phyloP scores from a whole-genome alignment of 116 monocot species.

The Phalaenopsis hybrid region DNA sequence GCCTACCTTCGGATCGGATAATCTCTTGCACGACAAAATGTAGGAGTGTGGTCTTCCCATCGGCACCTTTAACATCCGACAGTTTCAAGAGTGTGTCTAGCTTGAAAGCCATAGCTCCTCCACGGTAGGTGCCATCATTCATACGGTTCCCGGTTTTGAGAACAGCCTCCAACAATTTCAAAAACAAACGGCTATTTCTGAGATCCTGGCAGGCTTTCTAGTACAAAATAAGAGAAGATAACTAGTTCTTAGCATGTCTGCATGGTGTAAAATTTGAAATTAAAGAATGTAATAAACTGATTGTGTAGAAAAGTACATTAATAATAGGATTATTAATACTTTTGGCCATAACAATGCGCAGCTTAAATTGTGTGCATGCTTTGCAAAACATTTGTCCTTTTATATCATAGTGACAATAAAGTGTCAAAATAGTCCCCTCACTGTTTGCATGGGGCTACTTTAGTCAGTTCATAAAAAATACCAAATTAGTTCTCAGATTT shows the following conservation, averaged over 20 bases:
- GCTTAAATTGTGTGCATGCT: neutral
- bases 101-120: slow-evolving; percentile 56
- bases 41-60: slow-evolving; percentile 58
- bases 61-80: slow-evolving; percentile 45
- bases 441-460: too few relatives aligned
- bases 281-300: neutral
- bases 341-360: neutral
- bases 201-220: slow-evolving; percentile 63
- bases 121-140: slow-evolving; percentile 61
- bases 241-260: neutral
- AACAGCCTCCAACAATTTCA: slow-evolving; percentile 61
- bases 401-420: neutral
- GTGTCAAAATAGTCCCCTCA: too few relatives aligned
- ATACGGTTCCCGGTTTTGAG: slow-evolving; percentile 65
- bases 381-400: neutral
- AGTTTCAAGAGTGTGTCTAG: slow-evolving; percentile 61
- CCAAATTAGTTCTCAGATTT: too few relatives aligned
- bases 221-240: neutral
- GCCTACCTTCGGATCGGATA: slow-evolving; percentile 53
- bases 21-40: slow-evolving; percentile 63
- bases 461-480: too few relatives aligned
- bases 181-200: slow-evolving; percentile 40
- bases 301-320: neutral
- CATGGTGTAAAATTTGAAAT: neutral
- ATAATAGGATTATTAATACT: neutral